Conservation (phyloP, 2,329 filamentous ascomycete species). For the Fusarium veterinarium region DNA sequence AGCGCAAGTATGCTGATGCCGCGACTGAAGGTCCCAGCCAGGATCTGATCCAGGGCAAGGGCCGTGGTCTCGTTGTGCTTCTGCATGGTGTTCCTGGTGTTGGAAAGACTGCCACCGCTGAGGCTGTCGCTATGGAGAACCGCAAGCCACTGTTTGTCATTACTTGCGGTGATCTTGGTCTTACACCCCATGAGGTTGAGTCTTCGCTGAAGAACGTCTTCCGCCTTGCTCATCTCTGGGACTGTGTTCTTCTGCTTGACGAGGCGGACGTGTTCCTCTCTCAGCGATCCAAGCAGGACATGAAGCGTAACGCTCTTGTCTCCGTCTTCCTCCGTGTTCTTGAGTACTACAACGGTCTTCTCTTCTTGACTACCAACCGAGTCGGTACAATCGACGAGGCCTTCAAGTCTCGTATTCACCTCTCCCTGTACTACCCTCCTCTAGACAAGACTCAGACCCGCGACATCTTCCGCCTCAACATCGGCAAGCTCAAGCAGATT, state of each 20-base stretch:
- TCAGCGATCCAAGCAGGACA: conserved; percentile 45
- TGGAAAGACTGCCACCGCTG: conserved; percentile 61
- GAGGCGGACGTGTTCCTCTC: conserved; percentile 53
- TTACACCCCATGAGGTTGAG: conserved; percentile 57
- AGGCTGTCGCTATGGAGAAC: conserved; percentile 55
- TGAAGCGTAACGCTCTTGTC: conserved; percentile 53
- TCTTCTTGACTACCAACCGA: conserved; percentile 64
- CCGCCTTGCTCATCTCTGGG: conserved; percentile 54
- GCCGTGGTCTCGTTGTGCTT: conserved; percentile 57
- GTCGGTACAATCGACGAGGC: conserved; percentile 62
- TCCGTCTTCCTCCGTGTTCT: conserved; percentile 59
- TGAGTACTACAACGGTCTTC: conserved; percentile 60
- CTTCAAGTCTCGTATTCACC: conserved; percentile 60
- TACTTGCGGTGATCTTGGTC: conserved; percentile 61
- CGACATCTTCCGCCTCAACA: conserved; percentile 56
- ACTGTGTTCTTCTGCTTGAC: conserved; percentile 53
- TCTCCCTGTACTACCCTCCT: conserved; percentile 57
- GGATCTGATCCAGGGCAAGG: conserved; percentile 60
- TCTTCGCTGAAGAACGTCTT: conserved; percentile 56
- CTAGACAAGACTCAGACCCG: conserved; percentile 53
- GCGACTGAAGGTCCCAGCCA: conserved; percentile 46
- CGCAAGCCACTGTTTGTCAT: conserved; percentile 60
- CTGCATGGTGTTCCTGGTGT: conserved; percentile 61
- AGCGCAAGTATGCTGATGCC: conserved; percentile 48
- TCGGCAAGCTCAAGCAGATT: conserved; percentile 52